Percentiles rank a stretch among this genome's conserved stretches.
These are phyloP conservation scores for Chlorokybus atmophyticus DNA, from an alignment of 139 green algal genomes.

Conservation along the genomic window DNA sequence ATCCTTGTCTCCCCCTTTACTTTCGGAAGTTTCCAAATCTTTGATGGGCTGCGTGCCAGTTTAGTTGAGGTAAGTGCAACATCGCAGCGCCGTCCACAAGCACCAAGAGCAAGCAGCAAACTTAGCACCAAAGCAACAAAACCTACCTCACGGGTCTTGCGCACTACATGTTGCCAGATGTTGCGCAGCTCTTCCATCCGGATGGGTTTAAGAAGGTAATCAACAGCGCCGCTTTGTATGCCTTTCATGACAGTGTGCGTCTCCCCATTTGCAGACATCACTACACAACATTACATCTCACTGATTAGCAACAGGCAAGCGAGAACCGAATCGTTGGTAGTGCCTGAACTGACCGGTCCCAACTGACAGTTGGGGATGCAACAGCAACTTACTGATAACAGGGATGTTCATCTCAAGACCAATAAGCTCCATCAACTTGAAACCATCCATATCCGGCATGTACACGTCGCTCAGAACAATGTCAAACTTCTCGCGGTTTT, in stretches of 20 bases:
- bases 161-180: slow-evolving; percentile 93
- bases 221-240: slow-evolving; percentile 85
- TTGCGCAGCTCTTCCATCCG: slow-evolving; percentile 87
- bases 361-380: slow-evolving; percentile 5
- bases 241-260: slow-evolving; percentile 76
- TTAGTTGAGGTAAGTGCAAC: too few species aligned
- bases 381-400: slow-evolving; percentile 73
- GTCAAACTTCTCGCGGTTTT: slow-evolving; percentile 51
- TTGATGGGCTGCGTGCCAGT: too few species aligned
- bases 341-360: not conserved
- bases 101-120: too few species aligned
- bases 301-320: too few species aligned
- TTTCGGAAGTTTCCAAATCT: too few species aligned
- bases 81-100: too few species aligned
- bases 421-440: slow-evolving; percentile 81
- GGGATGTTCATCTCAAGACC: slow-evolving; percentile 83
- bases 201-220: slow-evolving; percentile 96
- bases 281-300: too few species aligned
- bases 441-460: slow-evolving; percentile 97
- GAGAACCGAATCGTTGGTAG: too few species aligned
- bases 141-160: too few species aligned
- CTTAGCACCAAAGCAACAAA: too few species aligned
- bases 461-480: slow-evolving; percentile 91
- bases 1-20: too few species aligned
- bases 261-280: slow-evolving; percentile 92